A percentile compares a stretch with the other conserved stretches of the same genome.
phyloP scores from a whole-genome alignment of 768 basidiomycete species.

The Auriscalpium vulgare region DNA sequence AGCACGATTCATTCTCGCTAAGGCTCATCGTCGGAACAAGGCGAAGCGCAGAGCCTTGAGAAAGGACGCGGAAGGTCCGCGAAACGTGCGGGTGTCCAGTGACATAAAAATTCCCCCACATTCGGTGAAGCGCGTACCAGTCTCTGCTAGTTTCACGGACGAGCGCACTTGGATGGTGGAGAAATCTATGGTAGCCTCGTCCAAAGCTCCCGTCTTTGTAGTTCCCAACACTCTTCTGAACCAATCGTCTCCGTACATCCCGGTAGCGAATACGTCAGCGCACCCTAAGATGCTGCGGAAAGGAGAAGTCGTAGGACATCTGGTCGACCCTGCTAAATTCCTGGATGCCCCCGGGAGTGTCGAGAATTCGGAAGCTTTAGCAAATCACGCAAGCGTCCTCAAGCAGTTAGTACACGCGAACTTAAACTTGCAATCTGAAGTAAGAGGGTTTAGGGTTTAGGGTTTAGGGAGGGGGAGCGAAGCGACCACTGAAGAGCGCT shows the following conservation, averaged over 20 bases:
- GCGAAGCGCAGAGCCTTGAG: not conserved
- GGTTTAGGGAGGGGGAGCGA: too few species aligned
- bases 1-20: not conserved
- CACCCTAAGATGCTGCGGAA: not conserved
- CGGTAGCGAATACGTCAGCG: not conserved
- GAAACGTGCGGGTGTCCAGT: not conserved
- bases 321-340: not conserved
- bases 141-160: not conserved
- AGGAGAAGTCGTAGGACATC: not conserved
- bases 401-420: not conserved
- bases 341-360: not conserved
- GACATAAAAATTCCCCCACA: conserved; percentile 1
- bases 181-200: not conserved
- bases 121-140: not conserved
- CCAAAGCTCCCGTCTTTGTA: not conserved
- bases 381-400: not conserved
- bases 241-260: not conserved
- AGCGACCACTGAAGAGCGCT: too few species aligned
- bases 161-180: not conserved
- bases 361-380: not conserved
- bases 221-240: not conserved
- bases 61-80: not conserved
- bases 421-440: not conserved
- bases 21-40: not conserved
- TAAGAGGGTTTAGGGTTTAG: too few species aligned